Percentiles rank a stretch among this genome's conserved stretches.
These are phyloP conservation scores for Clavispora vitiphila DNA, from an alignment of 805 yeast species.

Conservation along the genomic window DNA sequence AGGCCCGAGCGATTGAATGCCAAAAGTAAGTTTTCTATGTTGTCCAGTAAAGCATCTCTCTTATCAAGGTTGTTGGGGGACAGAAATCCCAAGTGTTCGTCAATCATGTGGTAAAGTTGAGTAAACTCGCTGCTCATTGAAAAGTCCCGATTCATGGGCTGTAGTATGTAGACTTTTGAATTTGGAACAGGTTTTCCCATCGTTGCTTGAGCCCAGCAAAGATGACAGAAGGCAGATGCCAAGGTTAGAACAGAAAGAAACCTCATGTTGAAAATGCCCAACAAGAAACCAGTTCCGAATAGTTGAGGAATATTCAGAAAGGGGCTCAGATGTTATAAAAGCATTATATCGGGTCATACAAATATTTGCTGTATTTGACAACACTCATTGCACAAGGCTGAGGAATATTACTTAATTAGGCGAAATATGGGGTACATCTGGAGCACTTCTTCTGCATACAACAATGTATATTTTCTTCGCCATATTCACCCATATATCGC, in stretches of 20 bases:
- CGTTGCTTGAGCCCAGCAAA: slow-evolving; percentile 2
- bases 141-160: not conserved
- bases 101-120: slow-evolving; percentile 5
- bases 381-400: not conserved
- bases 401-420: not conserved
- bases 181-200: slow-evolving; percentile 1
- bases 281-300: not conserved
- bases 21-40: slow-evolving; percentile 10
- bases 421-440: not conserved
- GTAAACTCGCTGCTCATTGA: slow-evolving; percentile 11
- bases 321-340: not conserved
- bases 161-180: slow-evolving; percentile 2
- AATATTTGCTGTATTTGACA: not conserved
- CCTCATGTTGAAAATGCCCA: slow-evolving; percentile 3
- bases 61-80: not conserved
- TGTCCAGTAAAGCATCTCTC: slow-evolving; percentile 7
- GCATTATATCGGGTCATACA: not conserved
- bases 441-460: not conserved
- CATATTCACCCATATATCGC: no score
- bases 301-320: not conserved
- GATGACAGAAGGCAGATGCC: slow-evolving; percentile 3
- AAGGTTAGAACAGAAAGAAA: slow-evolving; percentile 2
- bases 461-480: no score
- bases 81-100: not conserved
- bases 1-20: slow-evolving; percentile 23